Conservation (phyloP, 768 basidiomycete genomes). For the Hebeloma cylindrosporum region DNA sequence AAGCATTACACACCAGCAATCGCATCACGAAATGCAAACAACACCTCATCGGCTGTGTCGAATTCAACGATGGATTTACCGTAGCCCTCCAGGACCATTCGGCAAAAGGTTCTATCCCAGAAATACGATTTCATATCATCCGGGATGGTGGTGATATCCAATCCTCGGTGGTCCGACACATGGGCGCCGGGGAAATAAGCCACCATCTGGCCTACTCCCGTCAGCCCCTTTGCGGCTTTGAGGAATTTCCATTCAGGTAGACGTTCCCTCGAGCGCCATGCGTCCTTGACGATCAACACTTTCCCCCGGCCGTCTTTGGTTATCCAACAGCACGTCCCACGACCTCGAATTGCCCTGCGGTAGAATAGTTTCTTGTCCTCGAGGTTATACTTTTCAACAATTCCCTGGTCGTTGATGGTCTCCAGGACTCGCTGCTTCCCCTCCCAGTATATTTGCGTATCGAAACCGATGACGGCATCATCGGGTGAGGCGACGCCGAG, state of each 20-base stretch:
- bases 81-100: slow-evolving; percentile 16
- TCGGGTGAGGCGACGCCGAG: slow-evolving; percentile 18
- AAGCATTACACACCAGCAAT: slow-evolving; percentile 17
- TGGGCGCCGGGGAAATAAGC: slow-evolving; percentile 2
- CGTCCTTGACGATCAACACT: slow-evolving; percentile 22
- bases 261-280: slow-evolving; percentile 15
- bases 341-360: slow-evolving; percentile 18
- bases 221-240: slow-evolving; percentile 7
- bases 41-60: slow-evolving; percentile 5
- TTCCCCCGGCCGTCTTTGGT: slow-evolving; percentile 4
- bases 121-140: background rate
- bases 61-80: slow-evolving; percentile 16
- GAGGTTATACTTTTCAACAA: slow-evolving; percentile 1
- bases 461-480: slow-evolving; percentile 20
- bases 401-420: background rate
- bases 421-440: slow-evolving; percentile 5
- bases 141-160: background rate
- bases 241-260: slow-evolving; percentile 14
- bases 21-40: slow-evolving; percentile 18
- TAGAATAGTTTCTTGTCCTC: slow-evolving; percentile 7
- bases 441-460: slow-evolving; percentile 23
- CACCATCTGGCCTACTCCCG: slow-evolving; percentile 20
- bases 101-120: slow-evolving; percentile 10
- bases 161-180: slow-evolving; percentile 5
- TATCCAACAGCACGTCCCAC: slow-evolving; percentile 24